phyloP scores from a whole-genome alignment of 768 basidiomycete genomes.

The Lentinus tigrinus region DNA sequence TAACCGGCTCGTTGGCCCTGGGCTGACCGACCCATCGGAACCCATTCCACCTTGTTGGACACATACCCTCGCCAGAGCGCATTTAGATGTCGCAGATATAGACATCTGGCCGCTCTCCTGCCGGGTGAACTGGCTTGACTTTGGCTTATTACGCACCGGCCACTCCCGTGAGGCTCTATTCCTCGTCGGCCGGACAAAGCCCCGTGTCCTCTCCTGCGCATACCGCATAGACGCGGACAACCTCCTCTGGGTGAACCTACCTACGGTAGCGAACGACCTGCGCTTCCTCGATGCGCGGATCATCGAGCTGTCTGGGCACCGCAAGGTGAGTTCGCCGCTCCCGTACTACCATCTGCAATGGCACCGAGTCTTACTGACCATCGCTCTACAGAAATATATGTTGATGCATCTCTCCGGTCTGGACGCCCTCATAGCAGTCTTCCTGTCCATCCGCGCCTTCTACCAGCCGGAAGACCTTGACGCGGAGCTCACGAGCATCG shows the following conservation, averaged over 20 bases:
- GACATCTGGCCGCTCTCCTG: slow-evolving; percentile 6
- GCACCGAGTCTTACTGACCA: no score
- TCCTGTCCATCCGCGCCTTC: slow-evolving; percentile 10
- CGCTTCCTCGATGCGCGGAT: slow-evolving; percentile 8
- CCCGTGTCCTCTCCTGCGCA: slow-evolving; percentile 6
- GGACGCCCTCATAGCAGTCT: not conserved
- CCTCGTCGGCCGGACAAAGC: not conserved
- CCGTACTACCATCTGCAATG: not conserved
- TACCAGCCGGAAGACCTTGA: not conserved
- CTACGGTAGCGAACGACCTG: not conserved
- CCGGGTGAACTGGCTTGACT: slow-evolving; percentile 10
- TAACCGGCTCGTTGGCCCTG: not conserved
- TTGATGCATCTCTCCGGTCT: not conserved
- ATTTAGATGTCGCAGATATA: slow-evolving; percentile 8
- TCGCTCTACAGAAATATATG: slow-evolving; percentile 4
- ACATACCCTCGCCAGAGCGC: not conserved
- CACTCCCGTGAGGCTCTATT: slow-evolving; percentile 1
- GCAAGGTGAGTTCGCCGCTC: not conserved
- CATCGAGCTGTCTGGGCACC: not conserved
- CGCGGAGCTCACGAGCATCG: slow-evolving; percentile 1
- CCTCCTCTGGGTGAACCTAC: slow-evolving; percentile 7
- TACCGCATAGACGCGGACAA: slow-evolving; percentile 4
- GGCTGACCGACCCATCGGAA: not conserved
- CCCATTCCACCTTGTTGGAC: not conserved
- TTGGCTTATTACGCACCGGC: not conserved